Conservation (phyloP, 2,329 filamentous ascomycete genomes). For the Pseudogymnoascus sp. region DNA sequence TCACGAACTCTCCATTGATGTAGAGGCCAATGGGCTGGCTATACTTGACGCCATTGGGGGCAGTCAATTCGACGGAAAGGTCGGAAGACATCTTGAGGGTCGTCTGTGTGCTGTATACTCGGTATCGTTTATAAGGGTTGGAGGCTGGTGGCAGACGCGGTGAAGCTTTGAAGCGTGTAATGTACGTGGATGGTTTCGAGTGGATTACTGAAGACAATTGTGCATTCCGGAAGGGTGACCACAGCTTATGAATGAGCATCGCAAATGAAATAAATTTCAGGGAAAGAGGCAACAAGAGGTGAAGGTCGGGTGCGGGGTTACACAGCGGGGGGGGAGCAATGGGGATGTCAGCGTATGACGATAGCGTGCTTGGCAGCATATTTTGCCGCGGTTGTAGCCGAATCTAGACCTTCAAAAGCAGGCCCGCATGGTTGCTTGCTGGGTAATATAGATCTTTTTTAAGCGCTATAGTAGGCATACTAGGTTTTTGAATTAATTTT, state of each 20-base stretch:
- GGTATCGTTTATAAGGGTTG: neutral
- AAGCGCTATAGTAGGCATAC: neutral
- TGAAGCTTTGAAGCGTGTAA: neutral
- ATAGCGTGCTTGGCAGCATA: neutral
- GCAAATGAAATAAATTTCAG: neutral
- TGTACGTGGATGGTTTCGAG: neutral
- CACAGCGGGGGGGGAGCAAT: neutral
- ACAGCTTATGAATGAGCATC: neutral
- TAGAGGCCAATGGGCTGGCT: slow-evolving; percentile 69
- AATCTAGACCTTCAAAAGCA: neutral
- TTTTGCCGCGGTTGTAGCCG: slow-evolving; percentile 3
- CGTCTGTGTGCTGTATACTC: neutral
- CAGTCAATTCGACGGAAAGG: slow-evolving; percentile 54
- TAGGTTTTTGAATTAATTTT: neutral
- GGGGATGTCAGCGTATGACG: neutral
- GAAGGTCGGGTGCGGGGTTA: neutral
- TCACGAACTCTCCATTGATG: slow-evolving; percentile 75
- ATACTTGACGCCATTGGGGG: slow-evolving; percentile 69
- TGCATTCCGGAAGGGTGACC: neutral
- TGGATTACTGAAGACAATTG: neutral
- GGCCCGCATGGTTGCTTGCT: neutral
- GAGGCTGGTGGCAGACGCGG: neutral
- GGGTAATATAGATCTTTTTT: neutral
- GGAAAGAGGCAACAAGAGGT: neutral
- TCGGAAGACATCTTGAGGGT: slow-evolving; percentile 33